These are phyloP conservation scores for Handroanthus guayacan DNA, from an alignment of 257 asterid species.

Conservation along the genomic window DNA sequence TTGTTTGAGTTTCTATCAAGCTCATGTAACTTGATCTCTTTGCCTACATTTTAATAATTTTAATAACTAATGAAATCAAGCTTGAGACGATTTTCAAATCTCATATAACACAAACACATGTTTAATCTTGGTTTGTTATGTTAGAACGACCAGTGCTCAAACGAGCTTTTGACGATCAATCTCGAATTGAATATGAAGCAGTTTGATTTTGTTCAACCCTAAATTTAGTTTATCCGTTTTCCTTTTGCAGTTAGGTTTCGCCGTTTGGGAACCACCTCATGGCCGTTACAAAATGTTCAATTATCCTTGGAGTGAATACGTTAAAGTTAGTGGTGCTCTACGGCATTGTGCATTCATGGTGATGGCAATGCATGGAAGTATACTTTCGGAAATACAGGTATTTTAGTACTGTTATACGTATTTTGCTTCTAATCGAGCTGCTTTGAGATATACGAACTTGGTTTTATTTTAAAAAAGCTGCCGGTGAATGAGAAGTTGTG, in stretches of 20 bases:
- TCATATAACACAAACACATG: no score
- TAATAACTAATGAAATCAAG: no score
- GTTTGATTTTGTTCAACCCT: no score
- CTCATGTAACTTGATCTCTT: no score
- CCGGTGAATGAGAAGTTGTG: neutral
- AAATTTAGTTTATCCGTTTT: neutral
- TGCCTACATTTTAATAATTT: no score
- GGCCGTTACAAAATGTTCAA: slow-evolving; percentile 92
- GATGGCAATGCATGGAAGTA: slow-evolving; percentile 97
- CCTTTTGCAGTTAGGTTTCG: slow-evolving; percentile 69
- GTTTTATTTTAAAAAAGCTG: neutral
- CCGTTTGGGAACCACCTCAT: slow-evolving; percentile 98
- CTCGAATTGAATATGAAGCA: no score
- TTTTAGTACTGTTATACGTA: neutral
- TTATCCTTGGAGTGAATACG: slow-evolving; percentile 90
- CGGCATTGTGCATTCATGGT: slow-evolving; percentile 97
- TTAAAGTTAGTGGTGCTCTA: slow-evolving; percentile 90
- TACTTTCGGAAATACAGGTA: slow-evolving; percentile 98
- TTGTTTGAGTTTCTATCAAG: no score
- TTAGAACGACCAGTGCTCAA: no score
- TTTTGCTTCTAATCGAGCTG: neutral
- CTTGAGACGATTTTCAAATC: no score
- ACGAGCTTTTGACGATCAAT: no score
- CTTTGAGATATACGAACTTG: neutral
- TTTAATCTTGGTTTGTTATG: no score